Conservation (phyloP, 176 grass and related monocot species). For the Areca catechu region DNA sequence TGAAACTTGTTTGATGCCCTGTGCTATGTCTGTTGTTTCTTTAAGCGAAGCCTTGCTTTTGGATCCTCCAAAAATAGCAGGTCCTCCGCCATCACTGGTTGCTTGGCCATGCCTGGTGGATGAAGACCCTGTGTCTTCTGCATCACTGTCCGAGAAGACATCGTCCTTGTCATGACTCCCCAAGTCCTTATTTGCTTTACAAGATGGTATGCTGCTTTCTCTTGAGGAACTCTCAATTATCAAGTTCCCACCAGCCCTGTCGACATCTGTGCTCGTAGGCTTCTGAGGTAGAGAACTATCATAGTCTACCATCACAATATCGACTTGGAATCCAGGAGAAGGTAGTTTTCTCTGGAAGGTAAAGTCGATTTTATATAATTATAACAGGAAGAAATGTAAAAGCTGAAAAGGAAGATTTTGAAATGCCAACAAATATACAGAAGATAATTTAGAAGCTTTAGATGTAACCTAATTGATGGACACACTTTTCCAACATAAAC, state of each 20-base stretch:
- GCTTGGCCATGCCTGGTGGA: background rate
- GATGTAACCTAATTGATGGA: too few relatives aligned
- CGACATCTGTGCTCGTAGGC: background rate
- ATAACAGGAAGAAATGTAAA: background rate
- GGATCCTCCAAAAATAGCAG: background rate
- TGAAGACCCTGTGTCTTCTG: background rate
- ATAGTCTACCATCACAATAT: slow-evolving; percentile 15
- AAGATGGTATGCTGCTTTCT: background rate
- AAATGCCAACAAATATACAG: background rate
- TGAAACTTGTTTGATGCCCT: background rate
- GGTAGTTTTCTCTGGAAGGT: slow-evolving; percentile 9
- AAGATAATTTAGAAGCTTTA: too few relatives aligned
- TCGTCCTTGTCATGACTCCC: slow-evolving; percentile 10
- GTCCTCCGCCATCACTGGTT: background rate
- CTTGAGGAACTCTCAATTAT: background rate
- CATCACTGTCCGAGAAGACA: slow-evolving; percentile 17
- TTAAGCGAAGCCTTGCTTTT: background rate
- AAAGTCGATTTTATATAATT: background rate
- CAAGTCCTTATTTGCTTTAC: background rate
- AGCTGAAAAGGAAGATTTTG: background rate
- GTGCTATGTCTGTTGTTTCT: background rate
- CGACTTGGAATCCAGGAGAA: slow-evolving; percentile 17
- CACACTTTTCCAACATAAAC: too few relatives aligned
- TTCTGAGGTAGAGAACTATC: background rate
- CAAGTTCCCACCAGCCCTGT: background rate